A percentile compares a stretch with the other conserved stretches of the same genome.
Evolutionary conservation across 345 rosid genomes (phyloP).

Genomic region (Salix viminalis): DNA sequence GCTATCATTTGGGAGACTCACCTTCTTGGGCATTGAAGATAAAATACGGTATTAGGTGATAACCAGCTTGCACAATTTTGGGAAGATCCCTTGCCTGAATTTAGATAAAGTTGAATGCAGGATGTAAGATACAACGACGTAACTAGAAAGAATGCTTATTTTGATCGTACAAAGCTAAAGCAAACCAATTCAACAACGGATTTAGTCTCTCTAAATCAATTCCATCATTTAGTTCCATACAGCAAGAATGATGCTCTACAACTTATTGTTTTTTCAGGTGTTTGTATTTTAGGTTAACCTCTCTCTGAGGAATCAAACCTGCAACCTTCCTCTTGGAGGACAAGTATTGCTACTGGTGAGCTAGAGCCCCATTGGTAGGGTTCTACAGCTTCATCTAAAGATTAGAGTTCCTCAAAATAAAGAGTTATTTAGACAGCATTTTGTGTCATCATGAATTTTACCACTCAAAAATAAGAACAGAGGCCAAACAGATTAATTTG

Average conservation of each 20-base stretch:
- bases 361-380: too few relatives aligned
- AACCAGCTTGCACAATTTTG: conserved; percentile 68
- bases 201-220: background rate
- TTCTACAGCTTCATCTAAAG: too few relatives aligned
- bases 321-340: too few relatives aligned
- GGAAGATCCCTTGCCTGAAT: conserved; percentile 94
- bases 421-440: too few relatives aligned
- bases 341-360: too few relatives aligned
- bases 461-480: too few relatives aligned
- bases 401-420: too few relatives aligned
- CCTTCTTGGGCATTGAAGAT: conserved; percentile 89
- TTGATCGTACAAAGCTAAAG: background rate
- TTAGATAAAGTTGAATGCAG: background rate
- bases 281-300: too few relatives aligned
- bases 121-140: background rate
- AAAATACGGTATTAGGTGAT: conserved; percentile 80
- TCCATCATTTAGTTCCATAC: background rate
- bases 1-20: conserved; percentile 22
- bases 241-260: background rate
- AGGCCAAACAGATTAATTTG: too few relatives aligned
- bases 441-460: too few relatives aligned
- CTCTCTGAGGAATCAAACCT: too few relatives aligned
- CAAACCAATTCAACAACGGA: background rate
- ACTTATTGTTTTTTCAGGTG: too few relatives aligned
- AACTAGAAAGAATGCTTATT: background rate